Base-by-base conservation (phyloP, 176 grass and related monocot genomes). In the Leersia perrieri region DNA sequence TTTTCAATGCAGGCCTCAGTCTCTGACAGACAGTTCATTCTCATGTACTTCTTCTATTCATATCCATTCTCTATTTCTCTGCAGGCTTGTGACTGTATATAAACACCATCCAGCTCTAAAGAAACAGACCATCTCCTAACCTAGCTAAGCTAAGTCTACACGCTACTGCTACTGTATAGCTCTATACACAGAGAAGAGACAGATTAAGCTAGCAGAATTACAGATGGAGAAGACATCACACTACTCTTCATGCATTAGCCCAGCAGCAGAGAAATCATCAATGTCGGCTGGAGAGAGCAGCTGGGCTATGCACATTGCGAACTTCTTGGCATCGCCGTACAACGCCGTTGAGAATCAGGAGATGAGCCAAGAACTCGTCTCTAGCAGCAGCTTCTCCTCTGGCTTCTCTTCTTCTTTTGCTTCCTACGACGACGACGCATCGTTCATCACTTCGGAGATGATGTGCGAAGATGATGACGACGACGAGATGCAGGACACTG, bases 401-500 rank as follows among this genome's bases (percentile, higher is more conserved):
- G 88, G 68, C 29, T 86, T 87, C 58, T 80, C 85, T 79, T 85
- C 77, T 40, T 91, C 70, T 33, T 88, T 80, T 20, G 45, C 75
- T 82, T 79, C 81, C 40, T 45, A 77, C 28, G 76, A 23, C 9
- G 66, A 70, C 1, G 39, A 80, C 23, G 78, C 68, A 38, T 87
- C 87, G 49, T 80, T 82, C 71, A 68, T 89, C 87, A 77, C 84
- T 5, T 80, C 84, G 6, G 86, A 91, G 60, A 44, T 80, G 38
- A 94, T 83, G 76, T 87, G 68, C 23, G 76, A 74, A 4, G 81
- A 71, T 4, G 62, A 60, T 0, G 72, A 80, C 0, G 62, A 73
- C 0, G 92, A 94, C 7, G 86, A 89, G 18, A 58, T 94, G 15
- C 86, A 78, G 80, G 92, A 94, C 72, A 94, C 92, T 15, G 92